Evolutionary conservation across 108 stramenopile genomes (phyloP).

Genomic region (Nannochloropsis gaditana): DNA sequence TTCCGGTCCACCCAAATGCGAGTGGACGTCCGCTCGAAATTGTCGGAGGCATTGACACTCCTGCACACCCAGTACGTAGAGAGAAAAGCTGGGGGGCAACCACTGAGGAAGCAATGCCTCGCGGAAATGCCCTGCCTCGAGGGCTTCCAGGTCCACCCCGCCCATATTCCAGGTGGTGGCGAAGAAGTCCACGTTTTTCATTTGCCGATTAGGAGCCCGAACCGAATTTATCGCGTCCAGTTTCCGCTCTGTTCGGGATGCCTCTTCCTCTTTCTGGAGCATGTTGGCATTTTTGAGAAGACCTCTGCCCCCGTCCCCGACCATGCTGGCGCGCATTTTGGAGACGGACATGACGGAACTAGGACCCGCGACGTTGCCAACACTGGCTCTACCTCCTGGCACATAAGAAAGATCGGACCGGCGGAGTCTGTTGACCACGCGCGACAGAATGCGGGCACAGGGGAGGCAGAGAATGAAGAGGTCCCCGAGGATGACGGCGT

Average conservation of each 20-base stretch:
- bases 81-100: background rate
- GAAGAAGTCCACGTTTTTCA: conserved; percentile 3
- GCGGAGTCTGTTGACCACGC: background rate
- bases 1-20: background rate
- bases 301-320: background rate
- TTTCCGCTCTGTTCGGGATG: background rate
- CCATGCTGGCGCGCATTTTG: background rate
- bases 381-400: background rate
- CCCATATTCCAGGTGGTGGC: conserved; percentile 12
- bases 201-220: background rate
- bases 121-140: background rate
- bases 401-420: background rate
- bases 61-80: conserved; percentile 17
- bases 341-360: background rate
- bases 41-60: background rate
- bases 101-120: background rate
- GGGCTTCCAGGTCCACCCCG: background rate
- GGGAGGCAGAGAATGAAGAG: background rate
- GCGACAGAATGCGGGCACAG: background rate
- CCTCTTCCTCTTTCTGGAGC: background rate
- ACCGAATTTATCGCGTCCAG: background rate
- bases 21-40: background rate
- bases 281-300: background rate
- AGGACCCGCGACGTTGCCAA: background rate
- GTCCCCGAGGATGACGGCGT: background rate